Base-by-base conservation (phyloP, 148 eudicot genomes). In the Cornus suecica region DNA sequence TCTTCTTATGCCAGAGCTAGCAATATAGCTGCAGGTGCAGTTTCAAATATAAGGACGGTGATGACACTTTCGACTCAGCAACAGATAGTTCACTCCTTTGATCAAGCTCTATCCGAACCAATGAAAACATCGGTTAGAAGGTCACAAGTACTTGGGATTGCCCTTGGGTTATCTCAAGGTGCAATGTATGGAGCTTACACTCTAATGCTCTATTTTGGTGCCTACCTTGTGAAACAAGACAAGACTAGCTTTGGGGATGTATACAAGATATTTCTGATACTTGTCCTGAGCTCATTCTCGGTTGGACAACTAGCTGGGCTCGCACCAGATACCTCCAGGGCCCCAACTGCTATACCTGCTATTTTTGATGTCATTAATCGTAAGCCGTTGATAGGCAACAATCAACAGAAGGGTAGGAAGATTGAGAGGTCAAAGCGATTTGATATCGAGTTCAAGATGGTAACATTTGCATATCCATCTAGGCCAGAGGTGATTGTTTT, bases 131-230 rank as follows among this genome's bases (percentile, higher is more conserved):
- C 87, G 0, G 66, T 81, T 20, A 63, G 64, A 75, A 68, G 78
- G 65, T 76, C 89, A 15, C 87, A 83, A 65, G 75, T 86, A 26
- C 79, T 84, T 5, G 89, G 89, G 0, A 69, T 81, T 65, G 85
- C 84, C 23, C 75, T 86, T 13, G 89, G 89, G 18, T 45, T 81
- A 16, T 86, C 87, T 63, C 89, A 86, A 80, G 86, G 85, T 56
- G 85, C 85, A 56, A 86, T 86, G 89, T 86, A 86, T 73, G 89
- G 78, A 65, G 86, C 89, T 42, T 86, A 86, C 32, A 86, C 89
- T 11, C 26, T 79, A 24, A 79, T 73, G 10, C 83, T 86, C 20
- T 81, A 78, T 77, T 83, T 76, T 42, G 89, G 89, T 20, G 89
- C 89, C 56, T 77, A 70, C 37, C 76, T 86, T 10, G 87, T 86